Percentiles rank a stretch among this genome's conserved stretches.
Evolutionary conservation across 2,329 filamentous ascomycete genomes (phyloP).

Genomic region (Sclerotinia glacialis): DNA sequence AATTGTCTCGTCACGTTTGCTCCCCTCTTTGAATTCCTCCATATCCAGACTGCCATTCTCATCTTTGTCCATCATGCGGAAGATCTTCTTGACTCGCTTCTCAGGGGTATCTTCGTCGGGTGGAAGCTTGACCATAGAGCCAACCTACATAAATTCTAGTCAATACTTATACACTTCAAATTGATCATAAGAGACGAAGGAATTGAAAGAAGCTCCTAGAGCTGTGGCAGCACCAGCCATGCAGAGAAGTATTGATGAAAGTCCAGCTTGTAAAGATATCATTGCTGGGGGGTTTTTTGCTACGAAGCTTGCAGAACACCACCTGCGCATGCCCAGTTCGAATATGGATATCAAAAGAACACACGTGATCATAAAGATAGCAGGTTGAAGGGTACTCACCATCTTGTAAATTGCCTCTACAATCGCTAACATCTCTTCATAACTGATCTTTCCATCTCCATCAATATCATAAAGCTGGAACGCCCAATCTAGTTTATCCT

Average conservation of each 20-base stretch:
- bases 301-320: background rate
- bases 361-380: slow-evolving; percentile 13
- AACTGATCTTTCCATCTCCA: slow-evolving; percentile 97
- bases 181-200: background rate
- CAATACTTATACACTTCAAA: background rate
- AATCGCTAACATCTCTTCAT: slow-evolving; percentile 98
- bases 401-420: slow-evolving; percentile 99
- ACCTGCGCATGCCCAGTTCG: background rate
- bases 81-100: slow-evolving; percentile 97
- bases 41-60: slow-evolving; percentile 97
- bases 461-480: slow-evolving; percentile 99
- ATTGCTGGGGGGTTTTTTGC: background rate
- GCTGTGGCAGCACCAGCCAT: background rate
- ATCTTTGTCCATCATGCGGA: slow-evolving; percentile 99
- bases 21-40: slow-evolving; percentile 98
- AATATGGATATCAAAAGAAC: background rate
- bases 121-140: slow-evolving; percentile 97
- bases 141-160: slow-evolving; percentile 61
- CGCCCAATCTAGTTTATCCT: slow-evolving; percentile 98
- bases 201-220: background rate
- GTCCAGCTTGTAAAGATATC: background rate
- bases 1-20: slow-evolving; percentile 97
- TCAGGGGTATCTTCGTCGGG: slow-evolving; percentile 99
- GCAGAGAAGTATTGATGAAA: background rate
- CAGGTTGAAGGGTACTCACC: slow-evolving; percentile 52